A percentile compares a stretch with the other conserved stretches of the same genome.
Evolutionary conservation across 2,329 filamentous ascomycete genomes (phyloP).

Genomic region (Colletotrichum sp.): DNA sequence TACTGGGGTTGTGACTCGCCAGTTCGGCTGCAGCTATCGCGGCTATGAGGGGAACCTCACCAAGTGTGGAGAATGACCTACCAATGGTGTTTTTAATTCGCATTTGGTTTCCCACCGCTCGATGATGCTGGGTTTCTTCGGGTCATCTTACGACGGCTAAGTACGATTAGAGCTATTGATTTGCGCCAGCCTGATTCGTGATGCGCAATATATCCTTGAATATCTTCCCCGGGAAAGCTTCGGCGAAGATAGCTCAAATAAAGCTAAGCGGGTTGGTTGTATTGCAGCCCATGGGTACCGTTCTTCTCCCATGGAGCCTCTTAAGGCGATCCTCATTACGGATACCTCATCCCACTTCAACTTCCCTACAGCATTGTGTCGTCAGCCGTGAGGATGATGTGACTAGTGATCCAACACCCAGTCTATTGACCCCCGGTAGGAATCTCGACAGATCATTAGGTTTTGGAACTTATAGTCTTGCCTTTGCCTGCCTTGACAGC

Average conservation of each 20-base stretch:
- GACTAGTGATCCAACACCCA: not conserved
- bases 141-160: not conserved
- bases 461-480: not conserved
- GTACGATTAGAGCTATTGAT: not conserved
- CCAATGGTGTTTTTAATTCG: not conserved
- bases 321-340: not conserved
- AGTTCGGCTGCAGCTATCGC: not conserved
- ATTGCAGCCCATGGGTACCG: not conserved
- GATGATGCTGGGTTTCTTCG: not conserved
- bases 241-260: not conserved
- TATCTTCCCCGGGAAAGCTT: not conserved
- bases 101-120: not conserved
- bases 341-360: not conserved
- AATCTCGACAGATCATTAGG: not conserved
- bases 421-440: not conserved
- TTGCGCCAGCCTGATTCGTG: not conserved
- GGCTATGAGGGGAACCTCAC: not conserved
- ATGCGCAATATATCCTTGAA: not conserved
- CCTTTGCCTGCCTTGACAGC: not conserved
- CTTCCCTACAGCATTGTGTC: rapidly evolving
- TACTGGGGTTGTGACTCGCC: not conserved
- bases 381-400: not conserved
- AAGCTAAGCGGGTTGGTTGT: not conserved
- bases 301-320: not conserved
- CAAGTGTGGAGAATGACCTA: not conserved